Conservation (phyloP, 2,329 filamentous ascomycete species). For the Emmonsia crescens region DNA sequence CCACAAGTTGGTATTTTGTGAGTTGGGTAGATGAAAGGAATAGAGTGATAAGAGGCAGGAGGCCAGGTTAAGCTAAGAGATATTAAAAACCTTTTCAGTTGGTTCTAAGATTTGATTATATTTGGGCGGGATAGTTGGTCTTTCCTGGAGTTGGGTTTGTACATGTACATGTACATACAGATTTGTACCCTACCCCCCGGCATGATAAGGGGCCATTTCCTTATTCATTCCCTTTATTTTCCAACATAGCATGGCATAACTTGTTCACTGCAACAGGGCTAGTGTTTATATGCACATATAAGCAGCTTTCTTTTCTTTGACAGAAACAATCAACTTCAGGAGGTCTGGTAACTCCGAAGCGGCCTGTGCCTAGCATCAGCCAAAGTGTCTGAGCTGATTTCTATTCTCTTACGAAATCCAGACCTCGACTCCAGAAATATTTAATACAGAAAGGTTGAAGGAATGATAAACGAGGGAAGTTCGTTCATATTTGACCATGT, state of each 20-base stretch:
- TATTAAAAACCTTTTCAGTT: not conserved
- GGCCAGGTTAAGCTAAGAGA: not conserved
- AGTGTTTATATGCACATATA: not conserved
- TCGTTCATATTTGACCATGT: too few relatives aligned
- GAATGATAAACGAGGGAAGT: too few relatives aligned
- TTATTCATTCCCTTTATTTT: not conserved
- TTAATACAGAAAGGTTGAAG: too few relatives aligned
- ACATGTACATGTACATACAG: too few relatives aligned
- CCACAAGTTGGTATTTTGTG: slow-evolving; percentile 7
- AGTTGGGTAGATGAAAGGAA: not conserved
- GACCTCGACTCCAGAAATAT: not conserved
- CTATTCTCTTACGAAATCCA: not conserved
- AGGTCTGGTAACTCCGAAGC: not conserved
- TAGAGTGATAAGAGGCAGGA: not conserved
- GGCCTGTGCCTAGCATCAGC: not conserved
- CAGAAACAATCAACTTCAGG: not conserved
- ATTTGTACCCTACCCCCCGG: too few relatives aligned
- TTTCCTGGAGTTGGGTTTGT: not conserved
- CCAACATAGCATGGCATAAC: not conserved
- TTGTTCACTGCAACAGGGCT: not conserved
- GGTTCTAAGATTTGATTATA: too few relatives aligned
- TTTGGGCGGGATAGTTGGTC: too few relatives aligned
- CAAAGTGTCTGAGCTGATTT: not conserved
- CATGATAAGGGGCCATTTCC: not conserved
- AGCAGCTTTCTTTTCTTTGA: not conserved